A percentile compares a stretch with the other conserved stretches of the same genome.
phyloP scores from a whole-genome alignment of 495 filamentous ascomycete species.

The Xylaria castorea region DNA sequence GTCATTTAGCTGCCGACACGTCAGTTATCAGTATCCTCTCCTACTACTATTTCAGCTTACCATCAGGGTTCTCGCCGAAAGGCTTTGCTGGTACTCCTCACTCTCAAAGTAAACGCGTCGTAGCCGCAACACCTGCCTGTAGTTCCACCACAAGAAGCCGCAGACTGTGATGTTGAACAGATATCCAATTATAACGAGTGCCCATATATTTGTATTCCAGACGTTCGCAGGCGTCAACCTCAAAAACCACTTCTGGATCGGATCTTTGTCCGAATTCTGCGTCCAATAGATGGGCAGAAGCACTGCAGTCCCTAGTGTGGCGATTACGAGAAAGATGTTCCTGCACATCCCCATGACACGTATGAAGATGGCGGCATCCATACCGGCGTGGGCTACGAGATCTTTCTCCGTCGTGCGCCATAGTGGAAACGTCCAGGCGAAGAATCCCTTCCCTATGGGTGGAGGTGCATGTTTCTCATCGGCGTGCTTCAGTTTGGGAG shows the following conservation, averaged over 20 bases:
- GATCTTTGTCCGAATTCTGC: slow-evolving; percentile 54
- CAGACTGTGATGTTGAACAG: slow-evolving; percentile 76
- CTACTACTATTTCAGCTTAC: slow-evolving; percentile 46
- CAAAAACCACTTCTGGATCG: slow-evolving; percentile 52
- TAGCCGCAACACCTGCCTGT: slow-evolving; percentile 71
- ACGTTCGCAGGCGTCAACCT: slow-evolving; percentile 63
- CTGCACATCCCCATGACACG: slow-evolving; percentile 91
- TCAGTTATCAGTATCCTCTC: slow-evolving; percentile 28
- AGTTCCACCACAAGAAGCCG: slow-evolving; percentile 90
- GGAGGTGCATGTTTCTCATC: slow-evolving; percentile 94
- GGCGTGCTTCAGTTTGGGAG: slow-evolving; percentile 90
- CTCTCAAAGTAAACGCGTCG: slow-evolving; percentile 83
- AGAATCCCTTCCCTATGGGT: slow-evolving; percentile 81
- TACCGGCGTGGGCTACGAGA: slow-evolving; percentile 76
- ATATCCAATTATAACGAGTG: slow-evolving; percentile 81
- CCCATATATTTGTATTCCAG: slow-evolving; percentile 71
- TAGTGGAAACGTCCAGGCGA: slow-evolving; percentile 84
- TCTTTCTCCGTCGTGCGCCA: slow-evolving; percentile 76
- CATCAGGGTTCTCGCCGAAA: slow-evolving; percentile 92
- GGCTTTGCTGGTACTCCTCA: slow-evolving; percentile 84
- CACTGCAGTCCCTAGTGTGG: slow-evolving; percentile 75
- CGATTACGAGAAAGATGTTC: slow-evolving; percentile 80
- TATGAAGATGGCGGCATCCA: slow-evolving; percentile 91
- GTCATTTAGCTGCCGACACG: slow-evolving; percentile 71
- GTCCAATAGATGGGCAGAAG: slow-evolving; percentile 84